Evolutionary conservation across 1,284 basidiomycete genomes (phyloP).

Genomic region (Meira miltonrushii): DNA sequence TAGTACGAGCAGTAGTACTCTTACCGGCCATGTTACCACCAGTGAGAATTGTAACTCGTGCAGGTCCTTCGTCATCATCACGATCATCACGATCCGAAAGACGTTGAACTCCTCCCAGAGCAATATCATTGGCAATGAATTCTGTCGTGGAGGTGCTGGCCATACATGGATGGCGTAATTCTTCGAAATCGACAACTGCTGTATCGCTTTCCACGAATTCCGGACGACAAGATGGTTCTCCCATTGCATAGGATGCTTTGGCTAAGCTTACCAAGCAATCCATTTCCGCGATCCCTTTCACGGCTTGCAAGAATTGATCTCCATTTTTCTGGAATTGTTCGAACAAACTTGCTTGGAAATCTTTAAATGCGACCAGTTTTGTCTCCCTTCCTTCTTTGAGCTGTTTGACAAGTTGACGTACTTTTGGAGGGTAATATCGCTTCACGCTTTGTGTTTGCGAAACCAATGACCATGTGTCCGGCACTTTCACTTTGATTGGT

Average conservation of each 20-base stretch:
- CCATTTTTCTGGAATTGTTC: slow-evolving; percentile 79
- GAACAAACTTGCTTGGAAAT: slow-evolving; percentile 54
- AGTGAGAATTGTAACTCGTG: slow-evolving; percentile 72
- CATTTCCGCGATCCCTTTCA: slow-evolving; percentile 70
- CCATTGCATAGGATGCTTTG: slow-evolving; percentile 79
- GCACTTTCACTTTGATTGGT: slow-evolving; percentile 42
- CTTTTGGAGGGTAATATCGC: slow-evolving; percentile 47
- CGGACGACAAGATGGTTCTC: slow-evolving; percentile 86
- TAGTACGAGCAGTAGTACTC: slow-evolving; percentile 74
- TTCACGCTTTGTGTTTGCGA: slow-evolving; percentile 47
- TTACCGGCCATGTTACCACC: slow-evolving; percentile 79
- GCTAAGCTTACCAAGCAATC: slow-evolving; percentile 92
- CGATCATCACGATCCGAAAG: neutral
- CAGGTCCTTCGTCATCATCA: slow-evolving; percentile 58
- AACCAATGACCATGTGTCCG: slow-evolving; percentile 42
- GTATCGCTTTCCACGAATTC: slow-evolving; percentile 73
- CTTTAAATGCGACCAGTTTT: slow-evolving; percentile 44
- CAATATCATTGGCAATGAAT: slow-evolving; percentile 93
- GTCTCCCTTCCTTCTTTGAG: slow-evolving; percentile 51
- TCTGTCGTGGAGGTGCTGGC: slow-evolving; percentile 49
- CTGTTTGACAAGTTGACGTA: slow-evolving; percentile 45
- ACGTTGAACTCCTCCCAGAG: slow-evolving; percentile 68
- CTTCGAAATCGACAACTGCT: slow-evolving; percentile 72
- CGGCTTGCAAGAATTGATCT: slow-evolving; percentile 34
- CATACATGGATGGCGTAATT: slow-evolving; percentile 72